These are phyloP conservation scores for Dioszegia hungarica DNA, from an alignment of 768 basidiomycete genomes.

Conservation along the genomic window DNA sequence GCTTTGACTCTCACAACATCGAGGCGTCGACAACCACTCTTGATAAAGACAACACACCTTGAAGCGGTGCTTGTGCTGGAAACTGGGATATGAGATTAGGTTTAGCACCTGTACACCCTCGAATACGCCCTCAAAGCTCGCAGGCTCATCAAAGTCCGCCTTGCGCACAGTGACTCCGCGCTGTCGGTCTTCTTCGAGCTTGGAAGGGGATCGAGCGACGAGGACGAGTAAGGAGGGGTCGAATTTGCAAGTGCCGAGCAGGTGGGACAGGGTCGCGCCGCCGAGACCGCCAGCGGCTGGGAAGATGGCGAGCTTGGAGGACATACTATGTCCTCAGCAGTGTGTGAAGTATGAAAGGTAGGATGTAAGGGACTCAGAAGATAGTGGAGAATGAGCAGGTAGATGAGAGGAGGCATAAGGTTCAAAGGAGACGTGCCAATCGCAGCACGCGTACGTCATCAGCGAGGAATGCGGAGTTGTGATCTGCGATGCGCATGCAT, in stretches of 20 bases:
- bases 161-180: neutral
- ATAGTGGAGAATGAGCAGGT: no score
- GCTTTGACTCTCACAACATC: no score
- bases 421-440: no score
- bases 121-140: neutral
- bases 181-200: neutral
- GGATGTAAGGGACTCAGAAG: no score
- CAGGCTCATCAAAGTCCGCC: slow-evolving; percentile 1
- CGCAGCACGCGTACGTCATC: no score
- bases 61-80: slow-evolving; percentile 2
- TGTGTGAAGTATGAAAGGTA: no score
- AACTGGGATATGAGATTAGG: slow-evolving; percentile 1
- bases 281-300: slow-evolving; percentile 1
- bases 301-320: neutral
- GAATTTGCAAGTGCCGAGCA: slow-evolving; percentile 1
- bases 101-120: neutral
- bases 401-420: no score
- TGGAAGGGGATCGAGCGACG: neutral
- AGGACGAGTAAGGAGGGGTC: slow-evolving; percentile 1
- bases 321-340: no score
- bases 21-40: no score
- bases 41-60: neutral
- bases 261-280: neutral
- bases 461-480: neutral
- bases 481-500: no score